phyloP scores from a whole-genome alignment of 495 filamentous ascomycete genomes.

The Penicillium atrosanguineum region DNA sequence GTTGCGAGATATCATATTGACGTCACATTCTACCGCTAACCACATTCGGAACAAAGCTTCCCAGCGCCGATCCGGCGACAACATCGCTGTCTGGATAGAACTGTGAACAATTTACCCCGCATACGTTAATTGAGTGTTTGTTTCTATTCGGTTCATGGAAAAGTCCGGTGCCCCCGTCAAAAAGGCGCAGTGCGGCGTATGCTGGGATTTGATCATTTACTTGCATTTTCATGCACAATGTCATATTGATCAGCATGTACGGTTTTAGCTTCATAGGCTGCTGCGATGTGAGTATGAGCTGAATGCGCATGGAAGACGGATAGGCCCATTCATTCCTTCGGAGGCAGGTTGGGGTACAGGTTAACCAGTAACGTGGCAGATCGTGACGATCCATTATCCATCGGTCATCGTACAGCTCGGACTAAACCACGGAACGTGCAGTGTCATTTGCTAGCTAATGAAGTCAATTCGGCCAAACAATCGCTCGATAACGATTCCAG shows the following conservation, averaged over 20 bases:
- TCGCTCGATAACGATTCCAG: not conserved
- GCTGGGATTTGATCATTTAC: slow-evolving; percentile 1
- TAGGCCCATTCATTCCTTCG: not conserved
- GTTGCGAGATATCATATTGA: slow-evolving; percentile 30
- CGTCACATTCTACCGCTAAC: slow-evolving; percentile 31
- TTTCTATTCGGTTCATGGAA: not conserved
- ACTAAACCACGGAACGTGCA: not conserved
- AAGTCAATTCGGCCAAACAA: not conserved
- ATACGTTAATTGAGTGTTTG: no score
- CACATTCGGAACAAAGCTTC: slow-evolving; percentile 18
- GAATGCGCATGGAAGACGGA: not conserved
- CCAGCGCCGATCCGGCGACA: not conserved
- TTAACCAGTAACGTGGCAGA: not conserved
- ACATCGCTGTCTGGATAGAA: not conserved
- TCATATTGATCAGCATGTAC: not conserved
- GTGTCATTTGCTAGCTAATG: not conserved
- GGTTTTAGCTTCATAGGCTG: not conserved
- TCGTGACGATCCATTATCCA: not conserved
- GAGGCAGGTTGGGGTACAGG: not conserved
- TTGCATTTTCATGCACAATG: not conserved
- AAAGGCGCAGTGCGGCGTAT: slow-evolving; percentile 3
- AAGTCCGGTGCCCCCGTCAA: slow-evolving; percentile 31
- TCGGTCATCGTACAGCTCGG: not conserved
- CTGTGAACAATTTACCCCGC: not conserved
- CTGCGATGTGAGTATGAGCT: not conserved